Evolutionary conservation across 441 rosid species (phyloP).

Genomic region (Aleurites moluccanus): DNA sequence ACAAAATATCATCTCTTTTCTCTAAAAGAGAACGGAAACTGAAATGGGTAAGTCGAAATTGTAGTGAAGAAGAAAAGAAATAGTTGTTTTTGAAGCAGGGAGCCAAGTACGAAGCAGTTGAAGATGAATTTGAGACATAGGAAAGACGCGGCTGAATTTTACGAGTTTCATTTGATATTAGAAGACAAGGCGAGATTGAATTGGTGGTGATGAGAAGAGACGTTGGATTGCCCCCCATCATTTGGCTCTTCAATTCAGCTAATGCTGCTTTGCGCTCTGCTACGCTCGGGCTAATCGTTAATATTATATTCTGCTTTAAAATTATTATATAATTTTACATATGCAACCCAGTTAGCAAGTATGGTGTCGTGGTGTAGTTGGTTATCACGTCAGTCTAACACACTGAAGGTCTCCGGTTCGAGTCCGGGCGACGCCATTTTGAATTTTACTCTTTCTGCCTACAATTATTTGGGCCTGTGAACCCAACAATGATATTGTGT

Average conservation of each 20-base stretch:
- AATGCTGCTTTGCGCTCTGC: not conserved
- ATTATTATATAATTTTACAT: too few relatives aligned
- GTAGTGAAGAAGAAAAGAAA: slow-evolving; percentile 25
- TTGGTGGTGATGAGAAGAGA: slow-evolving; percentile 7
- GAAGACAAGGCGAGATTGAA: slow-evolving; percentile 19
- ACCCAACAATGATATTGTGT: too few relatives aligned
- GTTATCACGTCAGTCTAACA: slow-evolving; percentile 99
- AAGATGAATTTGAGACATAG: slow-evolving; percentile 8
- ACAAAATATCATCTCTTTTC: slow-evolving; percentile 23
- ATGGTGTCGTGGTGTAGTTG: slow-evolving; percentile 91
- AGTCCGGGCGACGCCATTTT: slow-evolving; percentile 71
- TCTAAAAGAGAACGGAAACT: slow-evolving; percentile 1
- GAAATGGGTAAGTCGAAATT: slow-evolving; percentile 24
- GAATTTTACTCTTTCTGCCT: too few relatives aligned
- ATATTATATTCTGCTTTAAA: too few relatives aligned
- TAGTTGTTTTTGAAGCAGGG: slow-evolving; percentile 12
- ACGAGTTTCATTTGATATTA: slow-evolving; percentile 11
- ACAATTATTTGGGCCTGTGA: too few relatives aligned
- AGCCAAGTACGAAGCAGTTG: slow-evolving; percentile 1
- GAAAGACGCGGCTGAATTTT: not conserved
- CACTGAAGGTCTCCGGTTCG: slow-evolving; percentile 96
- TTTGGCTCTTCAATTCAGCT: not conserved
- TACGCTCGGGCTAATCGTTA: too few relatives aligned
- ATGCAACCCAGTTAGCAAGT: not conserved
- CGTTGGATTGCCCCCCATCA: slow-evolving; percentile 9